phyloP scores from a whole-genome alignment of 345 rosid species.

The Turritis glabra region DNA sequence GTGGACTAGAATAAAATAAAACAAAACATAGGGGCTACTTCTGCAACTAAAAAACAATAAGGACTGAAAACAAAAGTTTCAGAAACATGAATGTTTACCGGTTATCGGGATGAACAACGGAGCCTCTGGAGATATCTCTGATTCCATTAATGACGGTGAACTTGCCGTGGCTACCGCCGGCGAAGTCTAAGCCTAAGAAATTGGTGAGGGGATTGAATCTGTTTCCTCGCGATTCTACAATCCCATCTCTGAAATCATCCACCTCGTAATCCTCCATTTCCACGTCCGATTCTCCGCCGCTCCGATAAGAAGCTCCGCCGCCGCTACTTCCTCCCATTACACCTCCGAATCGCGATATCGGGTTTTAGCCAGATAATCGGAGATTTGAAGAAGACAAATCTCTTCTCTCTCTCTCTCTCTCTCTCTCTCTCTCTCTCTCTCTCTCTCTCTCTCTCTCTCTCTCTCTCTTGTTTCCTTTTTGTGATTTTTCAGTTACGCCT shows the following conservation, averaged over 20 bases:
- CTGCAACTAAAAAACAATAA: background rate
- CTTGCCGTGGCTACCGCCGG: slow-evolving; percentile 29
- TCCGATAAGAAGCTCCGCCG: slow-evolving; percentile 22
- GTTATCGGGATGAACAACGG: slow-evolving; percentile 74
- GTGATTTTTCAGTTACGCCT: slow-evolving; percentile 26
- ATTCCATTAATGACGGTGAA: slow-evolving; percentile 52
- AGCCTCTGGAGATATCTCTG: slow-evolving; percentile 55
- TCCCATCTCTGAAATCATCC: slow-evolving; percentile 30
- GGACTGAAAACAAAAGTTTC: background rate
- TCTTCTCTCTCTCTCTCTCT: background rate
- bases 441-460: background rate
- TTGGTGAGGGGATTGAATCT: slow-evolving; percentile 23
- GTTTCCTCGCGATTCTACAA: slow-evolving; percentile 21
- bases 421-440: background rate
- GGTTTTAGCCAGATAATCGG: background rate
- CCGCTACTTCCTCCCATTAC: slow-evolving; percentile 30
- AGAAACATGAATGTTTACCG: slow-evolving; percentile 44
- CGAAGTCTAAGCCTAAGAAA: slow-evolving; percentile 35
- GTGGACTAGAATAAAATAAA: background rate
- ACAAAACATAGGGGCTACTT: background rate
- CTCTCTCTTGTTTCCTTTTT: slow-evolving; percentile 12
- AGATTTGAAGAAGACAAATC: slow-evolving; percentile 2
- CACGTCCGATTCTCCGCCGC: slow-evolving; percentile 22
- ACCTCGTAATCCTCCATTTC: slow-evolving; percentile 38
- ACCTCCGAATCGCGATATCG: background rate